Percentiles rank a stretch among this genome's conserved stretches.
Conservation (phyloP, 2,329 filamentous ascomycete genomes). For the Fusarium sambucinum region DNA sequence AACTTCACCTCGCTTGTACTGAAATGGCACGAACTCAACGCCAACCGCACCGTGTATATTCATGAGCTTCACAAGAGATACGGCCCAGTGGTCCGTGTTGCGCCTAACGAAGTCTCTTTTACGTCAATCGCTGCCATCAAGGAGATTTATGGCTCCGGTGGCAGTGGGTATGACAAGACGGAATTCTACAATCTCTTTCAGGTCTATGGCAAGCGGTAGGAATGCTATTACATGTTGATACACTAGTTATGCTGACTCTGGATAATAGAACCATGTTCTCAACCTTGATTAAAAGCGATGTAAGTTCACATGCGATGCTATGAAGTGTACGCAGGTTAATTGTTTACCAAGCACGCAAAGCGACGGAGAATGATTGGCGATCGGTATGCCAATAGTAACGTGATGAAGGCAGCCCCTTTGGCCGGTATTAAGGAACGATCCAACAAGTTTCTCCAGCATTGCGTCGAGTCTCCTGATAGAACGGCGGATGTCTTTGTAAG, state of each 20-base stretch:
- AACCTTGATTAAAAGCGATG: slow-evolving; percentile 66
- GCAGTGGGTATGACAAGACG: slow-evolving; percentile 74
- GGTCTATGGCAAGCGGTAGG: slow-evolving; percentile 67
- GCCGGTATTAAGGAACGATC: slow-evolving; percentile 70
- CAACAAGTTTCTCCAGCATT: slow-evolving; percentile 65
- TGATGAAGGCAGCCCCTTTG: slow-evolving; percentile 68
- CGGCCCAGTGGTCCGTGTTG: slow-evolving; percentile 68
- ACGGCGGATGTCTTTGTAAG: slow-evolving; percentile 73
- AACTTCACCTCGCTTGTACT: slow-evolving; percentile 64
- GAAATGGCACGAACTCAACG: slow-evolving; percentile 68
- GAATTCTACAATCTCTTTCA: slow-evolving; percentile 73
- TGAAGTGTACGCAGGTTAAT: slow-evolving; percentile 3
- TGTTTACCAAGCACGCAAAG: slow-evolving; percentile 65
- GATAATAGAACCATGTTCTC: slow-evolving; percentile 68
- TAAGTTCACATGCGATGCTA: slow-evolving; percentile 48
- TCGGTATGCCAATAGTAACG: slow-evolving; percentile 76
- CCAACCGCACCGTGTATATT: slow-evolving; percentile 65
- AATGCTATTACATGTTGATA: neutral
- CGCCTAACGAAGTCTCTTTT: slow-evolving; percentile 70
- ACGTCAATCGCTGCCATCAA: slow-evolving; percentile 67
- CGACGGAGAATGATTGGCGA: slow-evolving; percentile 74
- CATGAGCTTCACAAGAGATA: slow-evolving; percentile 67
- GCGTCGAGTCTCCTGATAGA: slow-evolving; percentile 57
- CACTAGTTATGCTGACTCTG: slow-evolving; percentile 7
- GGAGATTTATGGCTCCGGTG: slow-evolving; percentile 72